Base-by-base conservation (phyloP, 2,329 filamentous ascomycete genomes). In the Xylaria polymorpha region DNA sequence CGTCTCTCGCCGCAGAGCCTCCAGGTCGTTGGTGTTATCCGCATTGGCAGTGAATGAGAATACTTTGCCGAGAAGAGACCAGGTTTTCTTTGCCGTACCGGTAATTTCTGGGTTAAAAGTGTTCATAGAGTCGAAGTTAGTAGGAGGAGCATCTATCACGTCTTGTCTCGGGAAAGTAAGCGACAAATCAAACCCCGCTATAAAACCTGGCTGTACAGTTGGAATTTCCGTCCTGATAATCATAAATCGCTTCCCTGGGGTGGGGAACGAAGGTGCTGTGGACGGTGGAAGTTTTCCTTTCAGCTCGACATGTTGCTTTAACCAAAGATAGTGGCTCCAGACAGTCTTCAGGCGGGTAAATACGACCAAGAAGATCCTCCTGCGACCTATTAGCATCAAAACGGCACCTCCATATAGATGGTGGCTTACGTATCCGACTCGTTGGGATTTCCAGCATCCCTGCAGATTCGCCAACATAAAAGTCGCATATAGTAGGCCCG, bases 401-500 rank as follows among this genome's bases (percentile, higher is more conserved):
- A 48, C 41, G 5, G 5, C 37, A 3, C 37, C 32, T 60, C 14
- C 14, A 32, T 51, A 37, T 9, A 50, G 12, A 7, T 50, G 18
- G 12, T 22, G 22, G 39, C 91, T 85, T 84, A 93, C 90, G 85
- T 80, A 77, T 96, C 92, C 48, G 88, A 79, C 35, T 89, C 86
- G 53, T 88, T 87, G 25, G 88, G 84, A 56, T 86, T 87, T 18
- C 91, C 93, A 61, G 90, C 88, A 76, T 92, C 92, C 71, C 94
- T 87, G 72, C 92, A 95, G 57, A 98, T 84, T 68, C 94, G 89
- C 94, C 94, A 98, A 80, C 94, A 97, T 25, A 97, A 81, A 59
- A 98, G 83, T 56, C 94, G 92, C 87, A 97, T 96, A 78, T 91
- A 98, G 79, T 97, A 98, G 15, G 94, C 92, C 69, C 94, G 88